A percentile compares a stretch with the other conserved stretches of the same genome.
Evolutionary conservation across 306 rosid genomes (phyloP).

Genomic region (Medicago lupulina): DNA sequence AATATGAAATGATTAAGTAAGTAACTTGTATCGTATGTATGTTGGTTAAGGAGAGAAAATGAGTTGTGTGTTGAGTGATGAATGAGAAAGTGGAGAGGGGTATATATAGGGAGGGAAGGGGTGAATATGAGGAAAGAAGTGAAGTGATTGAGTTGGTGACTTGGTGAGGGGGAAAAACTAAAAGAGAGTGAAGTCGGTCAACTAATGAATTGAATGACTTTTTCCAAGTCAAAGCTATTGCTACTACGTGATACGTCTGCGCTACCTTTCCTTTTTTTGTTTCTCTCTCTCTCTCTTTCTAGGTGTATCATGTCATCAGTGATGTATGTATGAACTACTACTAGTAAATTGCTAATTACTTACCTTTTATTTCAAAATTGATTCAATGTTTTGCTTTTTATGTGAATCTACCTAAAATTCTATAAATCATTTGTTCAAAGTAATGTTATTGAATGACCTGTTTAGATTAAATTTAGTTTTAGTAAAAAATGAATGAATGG

Average conservation of each 20-base stretch:
- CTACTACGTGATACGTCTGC: conserved; percentile 43
- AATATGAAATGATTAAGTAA: neutral
- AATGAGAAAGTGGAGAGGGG: conserved; percentile 11
- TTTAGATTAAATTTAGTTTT: too few species aligned
- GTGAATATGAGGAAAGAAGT: neutral
- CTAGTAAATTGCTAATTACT: neutral
- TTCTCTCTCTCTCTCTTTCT: neutral
- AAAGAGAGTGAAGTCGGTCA: conserved; percentile 78
- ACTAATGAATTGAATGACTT: conserved; percentile 55
- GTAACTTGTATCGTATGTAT: too few species aligned
- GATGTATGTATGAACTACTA: neutral
- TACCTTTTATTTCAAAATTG: too few species aligned
- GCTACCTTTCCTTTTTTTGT: neutral
- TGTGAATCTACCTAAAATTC: too few species aligned
- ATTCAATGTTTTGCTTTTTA: too few species aligned
- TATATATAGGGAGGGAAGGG: neutral
- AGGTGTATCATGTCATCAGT: neutral
- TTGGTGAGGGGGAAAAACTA: conserved; percentile 37
- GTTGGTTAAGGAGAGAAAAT: neutral
- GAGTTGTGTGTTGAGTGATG: conserved; percentile 12
- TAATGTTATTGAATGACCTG: too few species aligned
- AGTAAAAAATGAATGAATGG: too few species aligned
- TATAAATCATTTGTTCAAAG: too few species aligned
- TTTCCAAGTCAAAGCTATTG: conserved; percentile 64
- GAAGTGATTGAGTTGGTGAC: conserved; percentile 28